Evolutionary conservation across 2,329 filamentous ascomycete genomes (phyloP), one percentile per base, ranked within the genome.

Genomic region (Aspergillus melleus): DNA sequence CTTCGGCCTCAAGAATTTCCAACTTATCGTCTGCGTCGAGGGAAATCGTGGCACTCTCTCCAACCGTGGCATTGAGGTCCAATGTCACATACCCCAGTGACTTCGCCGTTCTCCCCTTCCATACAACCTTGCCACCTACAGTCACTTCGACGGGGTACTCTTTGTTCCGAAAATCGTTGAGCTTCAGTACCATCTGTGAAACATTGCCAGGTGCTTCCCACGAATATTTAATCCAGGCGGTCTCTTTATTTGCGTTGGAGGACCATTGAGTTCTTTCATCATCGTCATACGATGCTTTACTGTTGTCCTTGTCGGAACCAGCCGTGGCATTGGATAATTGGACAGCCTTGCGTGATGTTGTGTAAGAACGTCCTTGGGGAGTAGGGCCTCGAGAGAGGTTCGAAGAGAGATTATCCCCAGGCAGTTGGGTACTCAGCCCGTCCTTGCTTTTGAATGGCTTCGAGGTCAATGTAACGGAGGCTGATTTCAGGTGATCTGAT

Each of bases 201-300:
- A 59, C 46, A 19, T 55, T 59, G 4, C 46, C 22, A 20, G 46
- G 44, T 6, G 6, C 30, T 16, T 52, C 30, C 57, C 52, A 55
- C 8, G 46, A n/a, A 51, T 59, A 59, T 44, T 54, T 20, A 10
- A 59, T 55, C 57, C 52, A 52, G 9, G 42, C 57, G n/a, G 24
- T 26, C 6, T 47, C 36, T 26, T 14, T 19, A 10, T 14, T 1
- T 12, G 52, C 22, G 12, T 26, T 12, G 4, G 52, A 54, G 1
- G 24, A 44, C 52, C 52, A 54, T 19, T 54, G 29, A 20, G 39
- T 47, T n/a, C 12, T n/a, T n/a, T 54, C 36, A 26, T 54, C 20
- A 22, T 54, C 52, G 12, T 54, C 52, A 12, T 6, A 54, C 32
- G 39, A 24, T 4, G 32, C 32, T 19, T 26, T 10, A 9, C 20